Conservation (phyloP, 1,284 basidiomycete species). For the Cutaneotrichosporon cyanovorans region DNA sequence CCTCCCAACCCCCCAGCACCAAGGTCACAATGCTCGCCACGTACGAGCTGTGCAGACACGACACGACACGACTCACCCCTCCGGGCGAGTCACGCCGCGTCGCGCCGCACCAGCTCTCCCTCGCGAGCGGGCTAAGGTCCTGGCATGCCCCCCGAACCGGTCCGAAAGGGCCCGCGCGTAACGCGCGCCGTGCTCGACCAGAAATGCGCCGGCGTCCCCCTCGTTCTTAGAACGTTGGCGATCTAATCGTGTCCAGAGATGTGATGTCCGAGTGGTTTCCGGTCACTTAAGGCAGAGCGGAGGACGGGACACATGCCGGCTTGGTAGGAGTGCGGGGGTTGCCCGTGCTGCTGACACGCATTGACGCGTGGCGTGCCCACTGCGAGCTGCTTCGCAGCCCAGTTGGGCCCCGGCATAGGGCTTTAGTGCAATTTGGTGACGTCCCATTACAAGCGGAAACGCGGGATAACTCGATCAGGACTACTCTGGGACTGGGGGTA, state of each 20-base stretch:
- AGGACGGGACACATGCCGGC: conserved; percentile 10
- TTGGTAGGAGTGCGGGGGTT: conserved; percentile 43
- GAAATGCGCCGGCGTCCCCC: conserved; percentile 46
- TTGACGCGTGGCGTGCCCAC: conserved; percentile 1
- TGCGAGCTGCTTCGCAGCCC: too few species aligned
- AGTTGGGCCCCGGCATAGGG: conserved; percentile 18
- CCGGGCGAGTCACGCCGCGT: not conserved
- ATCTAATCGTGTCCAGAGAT: conserved; percentile 36
- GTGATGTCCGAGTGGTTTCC: too few species aligned
- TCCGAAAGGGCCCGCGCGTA: conserved; percentile 40
- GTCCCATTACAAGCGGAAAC: conserved; percentile 17
- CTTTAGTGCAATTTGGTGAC: conserved; percentile 50
- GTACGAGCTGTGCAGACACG: too few species aligned
- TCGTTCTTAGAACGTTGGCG: too few species aligned
- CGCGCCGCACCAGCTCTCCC: conserved; percentile 18
- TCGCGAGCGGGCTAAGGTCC: conserved; percentile 49
- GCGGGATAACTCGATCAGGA: conserved; percentile 48
- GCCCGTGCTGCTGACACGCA: conserved; percentile 4
- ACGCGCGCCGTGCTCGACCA: conserved; percentile 44
- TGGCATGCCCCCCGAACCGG: conserved; percentile 44
- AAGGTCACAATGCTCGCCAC: conserved; percentile 48
- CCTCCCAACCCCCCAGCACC: conserved; percentile 24
- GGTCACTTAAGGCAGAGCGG: not conserved
- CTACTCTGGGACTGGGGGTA: conserved; percentile 46
- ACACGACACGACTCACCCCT: not conserved